Base-by-base conservation (phyloP, 305 asterid species). In the Fraxinus floribunda region DNA sequence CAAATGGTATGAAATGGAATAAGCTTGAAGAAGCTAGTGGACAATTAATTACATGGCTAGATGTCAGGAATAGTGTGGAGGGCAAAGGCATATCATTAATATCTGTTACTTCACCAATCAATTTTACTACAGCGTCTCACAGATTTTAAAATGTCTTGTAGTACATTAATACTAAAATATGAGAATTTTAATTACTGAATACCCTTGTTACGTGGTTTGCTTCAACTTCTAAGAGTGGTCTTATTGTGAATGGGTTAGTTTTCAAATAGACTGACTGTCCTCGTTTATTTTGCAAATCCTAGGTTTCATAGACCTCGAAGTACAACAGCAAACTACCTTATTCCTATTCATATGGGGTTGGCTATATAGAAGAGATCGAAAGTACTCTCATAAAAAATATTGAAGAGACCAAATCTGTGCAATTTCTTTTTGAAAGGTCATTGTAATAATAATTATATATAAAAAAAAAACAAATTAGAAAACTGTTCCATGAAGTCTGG, bases 1-100 rank as follows among this genome's bases (percentile, higher is more conserved):
- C 73, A 79, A 82, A 55, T 78, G 44, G 20, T 20, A 38, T 71
- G 41, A 44, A 64, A 36, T 55, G 60, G 30, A 3, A 34, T 11
- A 75, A 79, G 29, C 20, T 82, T 81, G 75, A 62, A 75, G 73
- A 38, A 81, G 26, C 76, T 77, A 70, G 44, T 57, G 24, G 35
- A 75, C 78, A 72, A 44, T 52, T 38, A 32, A n/a, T 76, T 83
- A 36, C 76, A 78, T 72, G 74, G 49, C 36, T 77, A 46, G 60
- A 30, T 71, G 62, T 74, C 18, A 8, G 68, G 36, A 39, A 78
- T 46, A 34, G 26, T 78, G 62, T 68, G 20, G 81, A 57, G 68
- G 29, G 68, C 29, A 18, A 57, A 57, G 71, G 71, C 71, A 62
- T 22, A 62, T 62, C 71, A 22, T 26, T 22, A 62, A 62, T 62